Base-by-base conservation (phyloP, 2,329 filamentous ascomycete genomes). In the Sordariomycetes sp. region DNA sequence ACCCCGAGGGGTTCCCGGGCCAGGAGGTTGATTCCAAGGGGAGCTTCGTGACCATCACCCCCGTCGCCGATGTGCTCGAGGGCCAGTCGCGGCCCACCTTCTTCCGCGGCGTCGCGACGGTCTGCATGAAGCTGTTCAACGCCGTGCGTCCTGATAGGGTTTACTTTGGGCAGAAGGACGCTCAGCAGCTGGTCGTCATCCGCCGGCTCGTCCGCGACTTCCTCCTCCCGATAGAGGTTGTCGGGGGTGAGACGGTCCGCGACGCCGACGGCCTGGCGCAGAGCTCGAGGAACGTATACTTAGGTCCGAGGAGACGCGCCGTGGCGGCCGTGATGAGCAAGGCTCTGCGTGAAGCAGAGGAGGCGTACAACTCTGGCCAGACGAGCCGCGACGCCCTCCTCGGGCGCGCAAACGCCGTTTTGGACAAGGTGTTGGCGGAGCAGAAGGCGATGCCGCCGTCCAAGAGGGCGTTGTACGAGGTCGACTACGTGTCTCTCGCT, bases 111-210 rank as follows among this genome's bases (percentile, higher is more conserved):
- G 94, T 99, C 36, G 91, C 94, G 22, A 99, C 94, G 1, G 87
- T 99, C 1, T 96, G 91, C 74, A 94, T 92, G 81, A 99, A 94
- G 69, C 70, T 75, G 25, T 75, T 75, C 67, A 74, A 74, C 61
- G 68, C 73, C 22, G 70, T 75, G 20, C 73, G 74, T 64, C 84
- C 87, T 0, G 85, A 90, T 59, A 76, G 79, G 4, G 87, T 87
- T 22, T 91, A 96, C 72, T 96, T 99, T 74, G 94, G 94, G 3
- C 94, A 97, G 70, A 99, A 99, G 73, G 94, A 99, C 69, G 84
- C 96, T 22, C 94, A 99, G 75, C 94, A 99, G 72, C 95, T 90
- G 0, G 88, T 95, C 20, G 81, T 99, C 12, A 88, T 99, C 65
- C 85, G 82, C 65, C 83, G 87, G 52, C 84, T 99, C 81, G 87